Evolutionary conservation across 768 basidiomycete species (phyloP).

Genomic region (Kwoniella europaea): DNA sequence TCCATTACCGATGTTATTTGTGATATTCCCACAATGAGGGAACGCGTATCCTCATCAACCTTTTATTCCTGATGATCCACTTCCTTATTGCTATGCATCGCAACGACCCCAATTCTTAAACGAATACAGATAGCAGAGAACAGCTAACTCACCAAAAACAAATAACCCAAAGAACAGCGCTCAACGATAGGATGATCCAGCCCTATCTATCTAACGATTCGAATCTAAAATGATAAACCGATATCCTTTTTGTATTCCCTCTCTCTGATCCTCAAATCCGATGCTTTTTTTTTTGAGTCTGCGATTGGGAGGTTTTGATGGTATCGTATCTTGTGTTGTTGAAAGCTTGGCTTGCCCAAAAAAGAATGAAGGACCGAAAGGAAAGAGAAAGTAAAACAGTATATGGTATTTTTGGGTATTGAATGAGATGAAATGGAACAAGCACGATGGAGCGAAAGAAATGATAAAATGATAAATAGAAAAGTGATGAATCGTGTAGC

Average conservation of each 20-base stretch:
- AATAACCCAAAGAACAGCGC: neutral
- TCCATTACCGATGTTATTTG: neutral
- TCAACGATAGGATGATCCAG: neutral
- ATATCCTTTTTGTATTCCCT: neutral
- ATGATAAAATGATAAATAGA: too few relatives aligned
- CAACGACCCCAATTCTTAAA: neutral
- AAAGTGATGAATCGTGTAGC: too few relatives aligned
- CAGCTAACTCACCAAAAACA: neutral
- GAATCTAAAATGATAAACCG: neutral
- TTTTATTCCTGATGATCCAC: neutral
- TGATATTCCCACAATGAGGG: neutral
- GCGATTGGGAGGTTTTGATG: too few relatives aligned
- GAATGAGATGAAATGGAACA: too few relatives aligned
- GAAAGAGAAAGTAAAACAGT: too few relatives aligned
- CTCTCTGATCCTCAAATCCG: neutral
- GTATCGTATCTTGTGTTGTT: too few relatives aligned
- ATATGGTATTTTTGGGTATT: too few relatives aligned
- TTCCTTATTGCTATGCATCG: neutral
- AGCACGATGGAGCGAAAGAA: too few relatives aligned
- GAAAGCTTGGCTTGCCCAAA: too few relatives aligned
- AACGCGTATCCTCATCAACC: neutral
- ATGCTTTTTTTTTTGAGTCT: neutral
- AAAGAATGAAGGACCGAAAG: too few relatives aligned
- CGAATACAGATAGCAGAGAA: neutral
- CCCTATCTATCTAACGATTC: neutral